phyloP scores from a whole-genome alignment of 2,329 filamentous ascomycete genomes.

The Alternaria viburni region DNA sequence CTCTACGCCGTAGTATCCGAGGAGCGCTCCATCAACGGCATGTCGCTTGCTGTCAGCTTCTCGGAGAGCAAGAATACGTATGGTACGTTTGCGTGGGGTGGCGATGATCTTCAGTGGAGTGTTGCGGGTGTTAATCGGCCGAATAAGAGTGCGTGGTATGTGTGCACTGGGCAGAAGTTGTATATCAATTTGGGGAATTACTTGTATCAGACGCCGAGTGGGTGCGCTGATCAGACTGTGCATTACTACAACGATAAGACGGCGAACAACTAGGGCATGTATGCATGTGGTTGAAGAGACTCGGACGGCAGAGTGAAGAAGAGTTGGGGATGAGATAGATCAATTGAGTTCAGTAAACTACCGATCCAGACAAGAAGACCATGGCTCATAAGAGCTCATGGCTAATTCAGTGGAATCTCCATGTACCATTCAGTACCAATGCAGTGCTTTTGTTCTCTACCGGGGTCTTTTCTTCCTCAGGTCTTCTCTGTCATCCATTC shows the following conservation, averaged over 20 bases:
- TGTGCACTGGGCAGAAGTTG: slow-evolving; percentile 59
- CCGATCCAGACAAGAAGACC: neutral
- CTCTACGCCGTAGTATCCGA: slow-evolving; percentile 43
- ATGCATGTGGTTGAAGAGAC: neutral
- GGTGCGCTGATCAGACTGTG: slow-evolving; percentile 65
- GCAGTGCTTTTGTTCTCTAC: neutral
- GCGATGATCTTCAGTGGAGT: slow-evolving; percentile 65
- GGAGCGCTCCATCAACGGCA: slow-evolving; percentile 37
- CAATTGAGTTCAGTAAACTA: neutral
- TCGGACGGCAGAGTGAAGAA: neutral
- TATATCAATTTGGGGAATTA: slow-evolving; percentile 68
- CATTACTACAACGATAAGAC: slow-evolving; percentile 49
- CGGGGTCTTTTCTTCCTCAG: neutral
- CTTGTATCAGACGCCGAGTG: slow-evolving; percentile 62
- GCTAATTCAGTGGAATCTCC: no score
- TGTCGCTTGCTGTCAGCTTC: slow-evolving; percentile 60
- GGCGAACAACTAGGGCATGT: slow-evolving; percentile 29
- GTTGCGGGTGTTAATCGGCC: slow-evolving; percentile 57
- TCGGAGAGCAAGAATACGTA: slow-evolving; percentile 59
- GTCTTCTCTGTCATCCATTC: neutral
- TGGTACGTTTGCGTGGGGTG: slow-evolving; percentile 63
- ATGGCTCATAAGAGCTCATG: neutral
- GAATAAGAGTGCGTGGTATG: slow-evolving; percentile 65
- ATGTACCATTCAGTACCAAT: neutral
- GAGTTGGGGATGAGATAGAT: neutral